Base-by-base conservation (phyloP, 306 rosid species). In the Cercis canadensis region DNA sequence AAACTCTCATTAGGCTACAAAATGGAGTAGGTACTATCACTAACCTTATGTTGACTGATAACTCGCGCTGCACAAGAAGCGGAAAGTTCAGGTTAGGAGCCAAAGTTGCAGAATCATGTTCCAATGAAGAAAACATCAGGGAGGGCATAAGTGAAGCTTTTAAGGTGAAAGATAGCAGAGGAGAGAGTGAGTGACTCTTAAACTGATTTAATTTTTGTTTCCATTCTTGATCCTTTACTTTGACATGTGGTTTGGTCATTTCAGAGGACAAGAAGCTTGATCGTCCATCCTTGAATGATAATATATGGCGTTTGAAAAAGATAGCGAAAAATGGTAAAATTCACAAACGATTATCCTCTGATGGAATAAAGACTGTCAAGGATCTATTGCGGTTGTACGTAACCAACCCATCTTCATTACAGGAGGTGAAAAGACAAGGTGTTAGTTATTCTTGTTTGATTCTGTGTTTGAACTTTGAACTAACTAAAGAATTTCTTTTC, bases 271-370 rank as follows among this genome's bases (percentile, higher is more conserved):
- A 37, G 43, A 37, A 37, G 43, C 43, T 0, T 8, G 1, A 37
- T 37, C 43, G 8, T 37, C 43, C 43, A 37, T 37, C 21, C 0
- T 65, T 84, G 72, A 7, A 24, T 5, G 96, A 90, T 18, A 66
- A 80, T 29, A 16, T 87, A 14, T 87, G 90, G 89, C 87, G 94
- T 15, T 63, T 90, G 70, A 66, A 19, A 45, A 55, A 4, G 32
- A 84, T 90, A 14, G 45, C 60, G 0, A 87, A 59, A 73, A 69
- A 13, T 0, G 87, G 94, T 8, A 2, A 12, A 4, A 21, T 7
- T 40, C 72, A 72, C 32, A 32, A 2, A 55, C 34, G 40, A 37
- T 36, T 90, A 51, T 3, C 10, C 5, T 0, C 2, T 0, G 0
- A 0, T 2, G 71, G 68, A 44, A 74, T 90, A 16, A 0, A 9